These are phyloP conservation scores for Camellia granthamiana DNA, from an alignment of 148 eudicot species.

Conservation along the genomic window DNA sequence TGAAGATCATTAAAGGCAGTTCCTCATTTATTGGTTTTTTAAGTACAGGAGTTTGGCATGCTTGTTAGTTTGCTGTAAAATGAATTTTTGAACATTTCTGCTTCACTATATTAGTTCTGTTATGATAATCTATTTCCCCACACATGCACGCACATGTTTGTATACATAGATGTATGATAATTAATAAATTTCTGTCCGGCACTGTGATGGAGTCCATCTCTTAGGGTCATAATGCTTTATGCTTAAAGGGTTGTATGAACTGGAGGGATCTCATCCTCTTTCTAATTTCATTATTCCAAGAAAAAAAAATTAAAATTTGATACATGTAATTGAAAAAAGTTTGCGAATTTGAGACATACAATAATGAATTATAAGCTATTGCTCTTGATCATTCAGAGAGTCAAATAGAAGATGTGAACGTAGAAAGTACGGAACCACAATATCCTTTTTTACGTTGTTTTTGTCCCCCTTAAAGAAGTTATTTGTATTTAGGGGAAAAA, in stretches of 20 bases:
- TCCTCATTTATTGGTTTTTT: background rate
- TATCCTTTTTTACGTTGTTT: too few species aligned
- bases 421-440: background rate
- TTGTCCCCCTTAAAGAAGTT: too few species aligned
- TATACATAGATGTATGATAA: background rate
- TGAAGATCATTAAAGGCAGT: background rate
- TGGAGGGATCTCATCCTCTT: background rate
- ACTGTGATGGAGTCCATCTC: background rate
- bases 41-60: background rate
- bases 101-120: too few species aligned
- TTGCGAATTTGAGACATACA: background rate
- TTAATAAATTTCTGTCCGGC: background rate
- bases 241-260: background rate
- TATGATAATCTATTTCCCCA: background rate
- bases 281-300: background rate
- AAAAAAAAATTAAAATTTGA: background rate
- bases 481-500: too few species aligned
- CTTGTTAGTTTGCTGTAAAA: background rate
- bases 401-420: background rate
- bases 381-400: background rate
- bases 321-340: background rate
- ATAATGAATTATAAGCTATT: background rate
- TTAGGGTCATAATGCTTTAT: background rate
- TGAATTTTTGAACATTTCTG: background rate
- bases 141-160: background rate